Conservation (phyloP, 768 basidiomycete species). For the Xanthoconium stramineum region DNA sequence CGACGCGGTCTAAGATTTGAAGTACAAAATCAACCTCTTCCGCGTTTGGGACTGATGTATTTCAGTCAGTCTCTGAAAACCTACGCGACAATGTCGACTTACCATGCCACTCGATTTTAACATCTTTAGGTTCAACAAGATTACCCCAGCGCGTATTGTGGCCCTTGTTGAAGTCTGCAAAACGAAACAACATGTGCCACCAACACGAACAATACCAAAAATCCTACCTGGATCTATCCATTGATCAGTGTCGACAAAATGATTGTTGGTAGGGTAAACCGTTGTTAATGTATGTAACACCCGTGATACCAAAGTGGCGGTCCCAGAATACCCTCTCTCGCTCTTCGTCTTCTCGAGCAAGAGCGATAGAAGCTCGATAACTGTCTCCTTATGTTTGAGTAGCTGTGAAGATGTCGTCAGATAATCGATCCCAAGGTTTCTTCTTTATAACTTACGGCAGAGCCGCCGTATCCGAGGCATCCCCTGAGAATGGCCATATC, state of each 20-base stretch:
- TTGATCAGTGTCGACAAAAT: slow-evolving; percentile 79
- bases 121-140: slow-evolving; percentile 72
- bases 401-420: slow-evolving; percentile 42
- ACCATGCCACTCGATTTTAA: slow-evolving; percentile 89
- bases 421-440: not conserved
- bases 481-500: slow-evolving; percentile 82
- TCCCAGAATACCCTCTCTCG: slow-evolving; percentile 84
- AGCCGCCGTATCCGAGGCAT: slow-evolving; percentile 72
- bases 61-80: slow-evolving; percentile 12
- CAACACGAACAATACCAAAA: not conserved
- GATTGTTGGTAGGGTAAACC: slow-evolving; percentile 72
- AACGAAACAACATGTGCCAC: not conserved
- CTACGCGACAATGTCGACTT: not conserved
- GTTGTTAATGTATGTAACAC: slow-evolving; percentile 72
- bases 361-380: slow-evolving; percentile 59
- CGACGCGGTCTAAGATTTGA: slow-evolving; percentile 70
- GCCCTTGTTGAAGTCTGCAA: slow-evolving; percentile 55
- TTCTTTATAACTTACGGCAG: slow-evolving; percentile 42
- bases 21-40: slow-evolving; percentile 79
- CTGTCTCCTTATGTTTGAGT: slow-evolving; percentile 61
- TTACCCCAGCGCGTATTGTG: slow-evolving; percentile 78
- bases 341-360: slow-evolving; percentile 79
- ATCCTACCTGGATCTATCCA: slow-evolving; percentile 72
- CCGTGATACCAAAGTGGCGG: slow-evolving; percentile 73
- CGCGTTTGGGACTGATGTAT: slow-evolving; percentile 37